Evolutionary conservation across 75 land plant species (phyloP).

Genomic region (Cryptomeria japonica): DNA sequence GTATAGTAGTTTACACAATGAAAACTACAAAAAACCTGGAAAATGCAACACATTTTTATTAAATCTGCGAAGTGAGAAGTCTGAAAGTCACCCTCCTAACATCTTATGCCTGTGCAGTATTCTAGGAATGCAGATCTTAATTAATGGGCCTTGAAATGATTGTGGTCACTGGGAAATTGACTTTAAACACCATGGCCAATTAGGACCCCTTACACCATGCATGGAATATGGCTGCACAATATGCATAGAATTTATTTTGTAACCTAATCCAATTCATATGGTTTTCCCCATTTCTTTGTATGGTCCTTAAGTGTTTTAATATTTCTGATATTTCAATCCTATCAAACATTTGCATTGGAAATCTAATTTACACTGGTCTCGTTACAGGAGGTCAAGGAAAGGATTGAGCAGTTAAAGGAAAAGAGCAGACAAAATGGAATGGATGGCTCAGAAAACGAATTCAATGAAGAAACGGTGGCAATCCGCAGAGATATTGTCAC

Average conservation of each 20-base stretch:
- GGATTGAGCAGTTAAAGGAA: constrained; percentile 61
- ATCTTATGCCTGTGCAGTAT: not conserved
- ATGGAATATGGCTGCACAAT: not conserved
- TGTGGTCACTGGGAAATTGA: not conserved
- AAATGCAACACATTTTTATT: not conserved
- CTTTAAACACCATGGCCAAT: not conserved
- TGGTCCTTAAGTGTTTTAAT: not conserved
- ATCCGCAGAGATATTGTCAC: constrained; percentile 75
- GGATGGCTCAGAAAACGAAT: constrained; percentile 51
- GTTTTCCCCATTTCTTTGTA: not conserved
- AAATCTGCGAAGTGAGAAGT: not conserved
- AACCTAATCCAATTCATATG: not conserved
- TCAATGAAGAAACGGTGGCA: constrained; percentile 71
- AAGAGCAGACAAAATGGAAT: constrained; percentile 28
- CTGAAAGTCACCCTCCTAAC: not conserved
- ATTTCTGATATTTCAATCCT: not conserved
- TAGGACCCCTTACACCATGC: not conserved
- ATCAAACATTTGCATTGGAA: not conserved
- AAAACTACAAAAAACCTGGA: not conserved
- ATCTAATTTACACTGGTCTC: not conserved
- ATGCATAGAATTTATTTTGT: not conserved
- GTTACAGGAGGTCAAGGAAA: constrained; percentile 66
- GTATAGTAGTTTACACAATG: not conserved
- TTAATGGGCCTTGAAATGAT: not conserved
- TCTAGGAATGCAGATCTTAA: not conserved